Evolutionary conservation across 179 eudicot species (phyloP).

Genomic region (Silene noctiflora): DNA sequence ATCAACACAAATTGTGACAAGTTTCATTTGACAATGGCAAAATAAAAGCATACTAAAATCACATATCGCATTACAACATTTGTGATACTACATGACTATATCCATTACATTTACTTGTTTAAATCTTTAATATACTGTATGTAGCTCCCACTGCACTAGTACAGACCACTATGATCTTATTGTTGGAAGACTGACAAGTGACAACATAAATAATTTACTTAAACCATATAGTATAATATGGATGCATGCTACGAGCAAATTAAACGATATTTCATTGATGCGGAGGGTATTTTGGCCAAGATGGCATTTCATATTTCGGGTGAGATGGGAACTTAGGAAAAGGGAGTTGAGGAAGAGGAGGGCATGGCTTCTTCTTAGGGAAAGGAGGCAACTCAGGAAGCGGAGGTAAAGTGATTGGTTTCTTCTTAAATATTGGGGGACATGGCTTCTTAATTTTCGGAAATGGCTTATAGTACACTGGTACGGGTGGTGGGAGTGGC

Average conservation of each 20-base stretch:
- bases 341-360: not conserved
- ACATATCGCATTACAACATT: too few species aligned
- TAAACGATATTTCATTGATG: slow-evolving; percentile 8
- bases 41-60: not conserved
- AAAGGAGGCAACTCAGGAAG: slow-evolving; percentile 1
- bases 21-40: not conserved
- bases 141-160: not conserved
- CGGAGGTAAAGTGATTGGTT: not conserved
- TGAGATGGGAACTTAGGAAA: slow-evolving; percentile 7
- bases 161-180: not conserved
- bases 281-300: slow-evolving; percentile 5
- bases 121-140: not conserved
- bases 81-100: not conserved
- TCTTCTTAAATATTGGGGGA: slow-evolving; percentile 14
- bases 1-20: not conserved
- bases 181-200: not conserved
- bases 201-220: not conserved
- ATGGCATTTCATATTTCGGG: not conserved
- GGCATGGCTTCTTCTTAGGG: slow-evolving; percentile 1
- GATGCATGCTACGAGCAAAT: not conserved
- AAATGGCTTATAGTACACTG: not conserved
- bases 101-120: not conserved
- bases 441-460: slow-evolving; percentile 12
- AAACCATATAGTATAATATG: too few species aligned
- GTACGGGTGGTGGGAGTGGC: slow-evolving; percentile 21